phyloP scores from a whole-genome alignment of 1,284 basidiomycete genomes.

The Chondrostereum purpureum region DNA sequence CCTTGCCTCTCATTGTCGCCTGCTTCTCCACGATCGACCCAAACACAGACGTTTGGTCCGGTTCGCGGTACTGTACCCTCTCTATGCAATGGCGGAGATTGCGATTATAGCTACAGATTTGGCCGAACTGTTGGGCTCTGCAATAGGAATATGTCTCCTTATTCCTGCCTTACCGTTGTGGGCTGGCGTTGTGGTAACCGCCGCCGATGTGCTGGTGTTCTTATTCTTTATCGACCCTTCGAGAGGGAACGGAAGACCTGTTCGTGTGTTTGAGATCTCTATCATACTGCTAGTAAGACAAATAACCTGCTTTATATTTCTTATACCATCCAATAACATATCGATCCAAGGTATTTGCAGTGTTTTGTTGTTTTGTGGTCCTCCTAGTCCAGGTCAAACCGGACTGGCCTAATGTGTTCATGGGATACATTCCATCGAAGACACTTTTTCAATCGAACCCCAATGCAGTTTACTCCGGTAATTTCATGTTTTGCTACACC shows the following conservation, averaged over 20 bases:
- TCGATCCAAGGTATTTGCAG: conserved; percentile 53
- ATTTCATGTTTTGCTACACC: conserved; percentile 1
- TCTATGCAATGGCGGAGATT: conserved; percentile 58
- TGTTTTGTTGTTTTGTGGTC: conserved; percentile 68
- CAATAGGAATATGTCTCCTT: conserved; percentile 56
- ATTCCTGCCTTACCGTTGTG: conserved; percentile 72
- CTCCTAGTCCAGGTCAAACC: conserved; percentile 65
- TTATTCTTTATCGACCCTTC: conserved; percentile 38
- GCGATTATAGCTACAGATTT: conserved; percentile 43
- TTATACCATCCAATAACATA: conserved; percentile 6
- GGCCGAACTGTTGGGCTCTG: conserved; percentile 52
- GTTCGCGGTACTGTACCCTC: conserved; percentile 47
- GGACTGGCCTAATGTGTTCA: conserved; percentile 65
- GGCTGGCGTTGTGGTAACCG: conserved; percentile 72
- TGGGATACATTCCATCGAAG: conserved; percentile 68
- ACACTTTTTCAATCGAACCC: conserved; percentile 40
- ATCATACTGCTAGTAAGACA: conserved; percentile 48
- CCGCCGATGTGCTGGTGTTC: conserved; percentile 65
- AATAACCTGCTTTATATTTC: neutral
- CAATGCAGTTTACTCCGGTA: conserved; percentile 66
- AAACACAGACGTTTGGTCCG: conserved; percentile 40
- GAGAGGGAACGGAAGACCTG: conserved; percentile 27
- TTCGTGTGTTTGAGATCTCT: conserved; percentile 56
- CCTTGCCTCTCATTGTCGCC: conserved; percentile 47
- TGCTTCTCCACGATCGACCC: conserved; percentile 42